phyloP scores from a whole-genome alignment of 352 stramenopile species.

The Phytophthora cactorum region DNA sequence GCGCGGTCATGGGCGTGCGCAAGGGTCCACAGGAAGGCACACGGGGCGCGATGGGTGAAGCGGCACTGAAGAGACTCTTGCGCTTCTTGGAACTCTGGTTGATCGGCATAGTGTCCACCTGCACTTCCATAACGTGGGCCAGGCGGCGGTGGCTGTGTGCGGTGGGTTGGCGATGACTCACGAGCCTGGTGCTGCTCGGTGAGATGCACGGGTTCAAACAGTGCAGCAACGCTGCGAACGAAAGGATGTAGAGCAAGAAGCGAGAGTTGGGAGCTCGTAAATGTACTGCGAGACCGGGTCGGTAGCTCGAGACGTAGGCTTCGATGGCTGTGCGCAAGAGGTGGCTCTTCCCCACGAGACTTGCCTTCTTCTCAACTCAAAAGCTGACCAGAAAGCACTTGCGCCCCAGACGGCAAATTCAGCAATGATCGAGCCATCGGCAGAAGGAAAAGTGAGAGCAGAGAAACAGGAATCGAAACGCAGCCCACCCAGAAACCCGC shows the following conservation, averaged over 20 bases:
- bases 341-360: conserved; percentile 20
- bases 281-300: not conserved
- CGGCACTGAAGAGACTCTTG: conserved; percentile 50
- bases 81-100: conserved; percentile 77
- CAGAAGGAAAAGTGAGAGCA: conserved; percentile 44
- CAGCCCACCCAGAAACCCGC: conserved; percentile 27
- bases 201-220: conserved; percentile 26
- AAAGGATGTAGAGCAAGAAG: conserved; percentile 7
- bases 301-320: not conserved
- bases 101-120: conserved; percentile 53
- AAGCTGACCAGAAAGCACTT: conserved; percentile 41
- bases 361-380: conserved; percentile 17
- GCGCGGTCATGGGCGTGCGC: conserved; percentile 12
- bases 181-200: conserved; percentile 13
- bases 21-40: conserved; percentile 23
- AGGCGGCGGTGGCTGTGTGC: conserved; percentile 1
- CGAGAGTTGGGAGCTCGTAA: conserved; percentile 3
- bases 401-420: conserved; percentile 60
- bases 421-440: conserved; percentile 56
- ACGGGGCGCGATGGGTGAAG: conserved; percentile 35
- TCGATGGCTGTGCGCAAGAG: conserved; percentile 3
- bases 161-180: conserved; percentile 8
- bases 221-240: conserved; percentile 7
- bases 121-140: conserved; percentile 39
- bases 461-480: conserved; percentile 30